Percentiles rank a stretch among this genome's conserved stretches.
These are phyloP conservation scores for Coniochaeta ligniaria DNA, from an alignment of 2,329 filamentous ascomycete species.

Conservation along the genomic window DNA sequence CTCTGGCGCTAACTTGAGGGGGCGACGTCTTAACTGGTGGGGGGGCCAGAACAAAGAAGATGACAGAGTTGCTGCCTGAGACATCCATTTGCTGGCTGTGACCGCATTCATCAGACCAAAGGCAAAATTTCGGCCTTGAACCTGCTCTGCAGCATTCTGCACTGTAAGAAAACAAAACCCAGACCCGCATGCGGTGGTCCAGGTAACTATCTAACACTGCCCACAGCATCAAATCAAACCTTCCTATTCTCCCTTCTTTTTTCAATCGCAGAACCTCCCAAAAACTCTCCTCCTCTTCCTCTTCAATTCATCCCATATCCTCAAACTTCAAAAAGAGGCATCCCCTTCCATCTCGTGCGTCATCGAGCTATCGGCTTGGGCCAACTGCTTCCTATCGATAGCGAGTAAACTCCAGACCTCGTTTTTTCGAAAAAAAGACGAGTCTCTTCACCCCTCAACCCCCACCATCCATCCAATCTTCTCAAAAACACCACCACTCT, in stretches of 20 bases:
- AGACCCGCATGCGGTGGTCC: conserved; percentile 1
- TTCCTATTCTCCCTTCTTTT: conserved; percentile 14
- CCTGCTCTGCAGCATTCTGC: background rate
- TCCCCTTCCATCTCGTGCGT: background rate
- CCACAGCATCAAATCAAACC: conserved; percentile 20
- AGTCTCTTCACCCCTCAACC: background rate
- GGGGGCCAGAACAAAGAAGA: background rate
- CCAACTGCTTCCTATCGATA: background rate
- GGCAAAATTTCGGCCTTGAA: background rate
- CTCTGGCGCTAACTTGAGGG: background rate
- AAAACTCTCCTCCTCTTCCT: conserved; percentile 4
- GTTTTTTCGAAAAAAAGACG: background rate
- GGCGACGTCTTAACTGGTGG: background rate
- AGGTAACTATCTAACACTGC: background rate
- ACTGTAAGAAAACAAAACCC: background rate
- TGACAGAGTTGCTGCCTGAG: conserved; percentile 5
- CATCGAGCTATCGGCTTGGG: background rate
- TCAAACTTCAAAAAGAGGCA: background rate
- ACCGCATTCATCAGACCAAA: background rate
- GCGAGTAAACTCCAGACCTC: background rate
- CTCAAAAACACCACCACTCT: background rate
- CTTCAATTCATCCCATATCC: conserved; percentile 5
- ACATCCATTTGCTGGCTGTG: conserved; percentile 1
- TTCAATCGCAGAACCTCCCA: conserved; percentile 3
- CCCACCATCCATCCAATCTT: background rate